Evolutionary conservation across 805 yeast genomes (phyloP).

Genomic region (Candida silvicultrix): DNA sequence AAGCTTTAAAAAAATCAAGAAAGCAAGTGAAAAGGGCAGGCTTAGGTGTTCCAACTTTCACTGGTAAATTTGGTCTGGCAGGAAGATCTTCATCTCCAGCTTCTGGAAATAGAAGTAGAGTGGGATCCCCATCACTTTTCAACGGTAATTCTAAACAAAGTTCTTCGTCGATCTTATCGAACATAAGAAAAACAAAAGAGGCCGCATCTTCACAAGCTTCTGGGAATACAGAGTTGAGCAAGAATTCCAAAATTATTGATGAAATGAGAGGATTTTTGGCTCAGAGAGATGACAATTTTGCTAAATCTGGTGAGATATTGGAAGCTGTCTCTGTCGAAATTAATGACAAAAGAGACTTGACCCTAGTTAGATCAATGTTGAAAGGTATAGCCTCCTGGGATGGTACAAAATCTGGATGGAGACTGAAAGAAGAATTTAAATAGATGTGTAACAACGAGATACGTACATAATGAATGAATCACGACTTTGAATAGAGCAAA

Average conservation of each 20-base stretch:
- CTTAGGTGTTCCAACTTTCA: slow-evolving; percentile 92
- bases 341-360: slow-evolving; percentile 45
- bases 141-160: slow-evolving; percentile 14
- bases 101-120: background rate
- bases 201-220: slow-evolving; percentile 1
- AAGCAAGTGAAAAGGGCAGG: slow-evolving; percentile 30
- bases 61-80: slow-evolving; percentile 85
- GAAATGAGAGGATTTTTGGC: slow-evolving; percentile 35
- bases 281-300: slow-evolving; percentile 29
- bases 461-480: too few relatives aligned
- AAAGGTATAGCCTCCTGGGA: slow-evolving; percentile 67
- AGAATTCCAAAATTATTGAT: slow-evolving; percentile 22
- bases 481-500: too few relatives aligned
- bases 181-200: slow-evolving; percentile 29
- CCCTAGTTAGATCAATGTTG: slow-evolving; percentile 61
- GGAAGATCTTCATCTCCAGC: slow-evolving; percentile 38
- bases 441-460: too few relatives aligned
- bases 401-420: slow-evolving; percentile 54
- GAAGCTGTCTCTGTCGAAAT: slow-evolving; percentile 31
- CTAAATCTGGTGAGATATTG: slow-evolving; percentile 45
- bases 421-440: slow-evolving; percentile 46
- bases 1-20: slow-evolving; percentile 52
- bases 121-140: slow-evolving; percentile 15
- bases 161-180: slow-evolving; percentile 44
- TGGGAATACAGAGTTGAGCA: background rate